Conservation (phyloP, 1,284 basidiomycete species). For the Ganoderma boninense region DNA sequence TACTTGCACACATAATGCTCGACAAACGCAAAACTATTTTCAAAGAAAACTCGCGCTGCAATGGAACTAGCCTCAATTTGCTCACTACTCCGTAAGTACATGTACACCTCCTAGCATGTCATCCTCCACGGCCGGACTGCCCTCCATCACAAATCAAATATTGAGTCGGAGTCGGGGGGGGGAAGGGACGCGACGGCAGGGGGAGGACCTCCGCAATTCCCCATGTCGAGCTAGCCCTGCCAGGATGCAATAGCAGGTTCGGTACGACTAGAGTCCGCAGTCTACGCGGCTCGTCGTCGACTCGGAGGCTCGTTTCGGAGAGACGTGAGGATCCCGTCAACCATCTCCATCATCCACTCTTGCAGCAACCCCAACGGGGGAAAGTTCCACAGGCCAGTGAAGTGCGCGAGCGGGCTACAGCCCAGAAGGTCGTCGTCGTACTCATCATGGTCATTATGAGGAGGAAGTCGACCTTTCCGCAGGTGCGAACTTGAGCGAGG, state of each 20-base stretch:
- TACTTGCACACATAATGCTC: neutral
- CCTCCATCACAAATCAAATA: neutral
- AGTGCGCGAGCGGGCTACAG: neutral
- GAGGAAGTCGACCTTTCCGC: too few species aligned
- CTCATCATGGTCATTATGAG: neutral
- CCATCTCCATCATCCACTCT: neutral
- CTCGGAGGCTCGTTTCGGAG: neutral
- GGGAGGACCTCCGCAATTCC: neutral
- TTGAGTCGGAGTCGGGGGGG: neutral
- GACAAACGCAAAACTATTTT: too few species aligned
- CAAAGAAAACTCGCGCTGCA: too few species aligned
- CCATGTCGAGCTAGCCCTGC: neutral
- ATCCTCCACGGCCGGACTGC: neutral
- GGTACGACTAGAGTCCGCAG: neutral
- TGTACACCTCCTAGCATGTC: neutral
- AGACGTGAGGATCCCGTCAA: neutral
- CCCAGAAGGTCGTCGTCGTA: neutral
- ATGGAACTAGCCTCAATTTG: too few species aligned
- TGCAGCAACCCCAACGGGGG: neutral
- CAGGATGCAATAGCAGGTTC: neutral
- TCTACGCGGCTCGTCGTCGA: neutral
- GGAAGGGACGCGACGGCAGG: neutral
- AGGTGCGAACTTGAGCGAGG: too few species aligned
- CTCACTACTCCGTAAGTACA: too few species aligned
- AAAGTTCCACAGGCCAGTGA: neutral